Evolutionary conservation across 2,329 filamentous ascomycete genomes (phyloP).

Genomic region (Beauveria brongniartii): DNA sequence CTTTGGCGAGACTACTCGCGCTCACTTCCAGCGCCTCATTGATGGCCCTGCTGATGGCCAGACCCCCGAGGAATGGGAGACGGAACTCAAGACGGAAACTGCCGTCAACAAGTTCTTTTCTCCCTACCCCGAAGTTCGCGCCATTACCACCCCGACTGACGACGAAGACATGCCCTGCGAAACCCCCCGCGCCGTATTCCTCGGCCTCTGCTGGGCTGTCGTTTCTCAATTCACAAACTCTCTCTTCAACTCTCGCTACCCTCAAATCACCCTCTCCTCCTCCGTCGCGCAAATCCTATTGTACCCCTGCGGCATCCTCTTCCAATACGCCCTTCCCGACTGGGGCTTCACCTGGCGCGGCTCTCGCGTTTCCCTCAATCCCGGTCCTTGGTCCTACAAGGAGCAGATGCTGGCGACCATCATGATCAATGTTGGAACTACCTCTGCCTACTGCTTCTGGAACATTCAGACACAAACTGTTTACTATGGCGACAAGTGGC

Average conservation of each 20-base stretch:
- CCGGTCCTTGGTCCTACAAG: constrained; percentile 31
- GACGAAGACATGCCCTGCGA: constrained; percentile 9
- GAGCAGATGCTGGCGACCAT: constrained; percentile 33
- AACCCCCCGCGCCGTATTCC: constrained; percentile 1
- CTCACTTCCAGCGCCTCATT: constrained; percentile 15
- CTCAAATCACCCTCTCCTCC: constrained; percentile 2
- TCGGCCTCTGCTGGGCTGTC: constrained; percentile 8
- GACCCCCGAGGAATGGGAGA: constrained; percentile 7
- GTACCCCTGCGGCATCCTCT: constrained; percentile 5
- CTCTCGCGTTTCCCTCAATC: constrained; percentile 25
- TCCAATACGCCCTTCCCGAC: constrained; percentile 1
- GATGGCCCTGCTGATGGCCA: constrained; percentile 15
- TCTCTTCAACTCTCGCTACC: constrained; percentile 11
- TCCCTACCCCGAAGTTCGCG: constrained; percentile 11
- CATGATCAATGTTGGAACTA: constrained; percentile 28
- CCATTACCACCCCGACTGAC: constrained; percentile 5
- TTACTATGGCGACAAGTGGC: constrained; percentile 14
- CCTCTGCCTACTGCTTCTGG: constrained; percentile 27
- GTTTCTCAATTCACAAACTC: constrained; percentile 10
- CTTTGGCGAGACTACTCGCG: constrained; percentile 14
- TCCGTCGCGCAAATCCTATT: constrained; percentile 6
- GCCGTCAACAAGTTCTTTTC: constrained; percentile 10
- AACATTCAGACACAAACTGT: constrained; percentile 28
- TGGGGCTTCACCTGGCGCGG: constrained; percentile 11
- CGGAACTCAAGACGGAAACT: constrained; percentile 9